Evolutionary conservation across 306 rosid genomes (phyloP), one percentile per base, ranked within the genome.

Genomic region (Vigna angularis): DNA sequence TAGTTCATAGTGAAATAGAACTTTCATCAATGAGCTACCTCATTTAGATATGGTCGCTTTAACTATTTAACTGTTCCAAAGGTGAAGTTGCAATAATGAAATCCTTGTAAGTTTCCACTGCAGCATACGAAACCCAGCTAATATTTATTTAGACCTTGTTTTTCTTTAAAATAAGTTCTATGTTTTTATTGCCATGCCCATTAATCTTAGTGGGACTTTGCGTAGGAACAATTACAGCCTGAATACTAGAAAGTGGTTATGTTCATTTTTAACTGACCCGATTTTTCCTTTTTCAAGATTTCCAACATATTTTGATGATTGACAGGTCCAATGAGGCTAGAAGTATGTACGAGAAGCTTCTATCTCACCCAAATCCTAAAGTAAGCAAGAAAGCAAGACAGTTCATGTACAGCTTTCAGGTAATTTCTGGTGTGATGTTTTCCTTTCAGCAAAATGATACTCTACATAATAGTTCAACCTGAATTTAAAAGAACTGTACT

Each of bases 381-480:
- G 93, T 94, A 56, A 85, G 85, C 87, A 92, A 94, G 92, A 88
- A 82, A 83, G 98, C 97, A 62, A 87, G 97, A 79, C 97, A 94
- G 64, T 89, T 92, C 70, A 32, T 73, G 83, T 88, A 83, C 83
- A 89, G 93, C 77, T 94, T 94, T 81, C 90, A 89, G 98, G 97
- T 92, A 87, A 83, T 57, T 79, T 75, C 59, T 49, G 18, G 18
- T 81, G 51, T 47, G 6, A 13, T 13, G 13, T 22, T 63, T 59
- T 82, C 42, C 62, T 36, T 45, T 28, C 18, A 52, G 44, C 51
- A 45, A 75, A 32, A 42, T 62, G 53, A 47, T 62, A 64, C 59
- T 55, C 55, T 2, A 57, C 30, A 63, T 77, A 70, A 26, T 76
- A 74, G 20, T 79, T 24, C 22, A 55, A 63, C 62, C 63, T 47